Conservation (phyloP, 23 red algal species). For the Gracilaria domingensis region DNA sequence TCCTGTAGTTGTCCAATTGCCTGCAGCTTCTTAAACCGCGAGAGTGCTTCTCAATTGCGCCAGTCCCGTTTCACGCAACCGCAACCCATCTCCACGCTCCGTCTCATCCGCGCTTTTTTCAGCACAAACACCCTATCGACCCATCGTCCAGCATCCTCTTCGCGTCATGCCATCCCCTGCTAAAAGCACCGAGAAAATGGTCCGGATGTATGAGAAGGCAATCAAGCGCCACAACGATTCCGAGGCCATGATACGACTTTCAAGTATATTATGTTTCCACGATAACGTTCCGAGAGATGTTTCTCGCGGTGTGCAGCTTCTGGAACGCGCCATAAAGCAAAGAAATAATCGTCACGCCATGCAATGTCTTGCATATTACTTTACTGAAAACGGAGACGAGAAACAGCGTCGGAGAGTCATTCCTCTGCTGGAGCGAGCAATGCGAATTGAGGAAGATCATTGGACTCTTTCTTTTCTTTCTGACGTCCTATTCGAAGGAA, state of each 20-base stretch:
- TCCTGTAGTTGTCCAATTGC: too few species aligned
- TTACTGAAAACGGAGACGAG: background rate
- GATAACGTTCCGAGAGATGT: background rate
- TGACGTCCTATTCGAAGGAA: background rate
- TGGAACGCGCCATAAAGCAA: background rate
- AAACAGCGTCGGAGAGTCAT: constrained; percentile 2
- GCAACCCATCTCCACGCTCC: too few species aligned
- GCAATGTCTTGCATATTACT: background rate
- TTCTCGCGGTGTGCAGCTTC: background rate
- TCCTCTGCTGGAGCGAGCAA: background rate
- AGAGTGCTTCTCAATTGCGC: too few species aligned
- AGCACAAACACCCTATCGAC: too few species aligned
- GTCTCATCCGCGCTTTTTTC: too few species aligned
- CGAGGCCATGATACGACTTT: background rate
- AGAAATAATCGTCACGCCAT: background rate
- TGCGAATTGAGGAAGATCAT: background rate
- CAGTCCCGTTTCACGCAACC: too few species aligned
- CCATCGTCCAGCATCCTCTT: too few species aligned
- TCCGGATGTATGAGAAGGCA: background rate
- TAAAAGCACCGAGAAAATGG: too few species aligned
- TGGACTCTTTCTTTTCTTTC: background rate
- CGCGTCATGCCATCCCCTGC: too few species aligned
- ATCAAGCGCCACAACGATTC: background rate
- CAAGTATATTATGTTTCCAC: background rate
- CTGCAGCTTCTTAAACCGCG: too few species aligned